A percentile compares a stretch with the other conserved stretches of the same genome.
phyloP scores from a whole-genome alignment of 164 flowering plant genomes.

The Paratinospora sagittata region DNA sequence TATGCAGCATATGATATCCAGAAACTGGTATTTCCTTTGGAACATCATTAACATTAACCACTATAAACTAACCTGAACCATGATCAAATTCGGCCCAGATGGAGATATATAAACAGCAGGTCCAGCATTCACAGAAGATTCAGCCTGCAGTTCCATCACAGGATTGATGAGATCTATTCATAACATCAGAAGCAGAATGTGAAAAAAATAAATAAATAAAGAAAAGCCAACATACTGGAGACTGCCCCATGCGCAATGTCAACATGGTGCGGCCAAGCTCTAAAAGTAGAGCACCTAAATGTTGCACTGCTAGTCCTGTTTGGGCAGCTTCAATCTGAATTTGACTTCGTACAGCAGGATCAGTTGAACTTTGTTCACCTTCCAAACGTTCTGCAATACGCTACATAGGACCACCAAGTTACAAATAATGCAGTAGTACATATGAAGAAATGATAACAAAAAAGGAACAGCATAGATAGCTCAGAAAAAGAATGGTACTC shows the following conservation, averaged over 20 bases:
- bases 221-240: slow-evolving; percentile 56
- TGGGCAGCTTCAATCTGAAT: slow-evolving; percentile 68
- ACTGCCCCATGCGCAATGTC: slow-evolving; percentile 82
- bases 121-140: slow-evolving; percentile 81
- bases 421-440: slow-evolving; percentile 29
- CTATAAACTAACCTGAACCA: slow-evolving; percentile 72
- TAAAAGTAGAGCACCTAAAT: slow-evolving; percentile 83
- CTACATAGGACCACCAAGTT: slow-evolving; percentile 57
- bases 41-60: background rate
- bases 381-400: slow-evolving; percentile 75
- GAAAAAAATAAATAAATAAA: background rate
- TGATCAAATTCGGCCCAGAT: slow-evolving; percentile 87
- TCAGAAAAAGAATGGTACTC: no score
- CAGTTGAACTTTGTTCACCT: slow-evolving; percentile 54
- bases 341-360: slow-evolving; percentile 53
- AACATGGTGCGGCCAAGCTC: slow-evolving; percentile 91
- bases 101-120: slow-evolving; percentile 91
- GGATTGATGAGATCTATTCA: background rate
- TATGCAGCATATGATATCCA: background rate
- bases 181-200: background rate
- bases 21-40: no score
- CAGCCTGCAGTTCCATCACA: slow-evolving; percentile 46
- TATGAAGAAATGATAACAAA: no score
- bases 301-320: slow-evolving; percentile 81
- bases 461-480: no score